Evolutionary conservation across 257 asterid genomes (phyloP).

Genomic region (Solanum dulcamara): DNA sequence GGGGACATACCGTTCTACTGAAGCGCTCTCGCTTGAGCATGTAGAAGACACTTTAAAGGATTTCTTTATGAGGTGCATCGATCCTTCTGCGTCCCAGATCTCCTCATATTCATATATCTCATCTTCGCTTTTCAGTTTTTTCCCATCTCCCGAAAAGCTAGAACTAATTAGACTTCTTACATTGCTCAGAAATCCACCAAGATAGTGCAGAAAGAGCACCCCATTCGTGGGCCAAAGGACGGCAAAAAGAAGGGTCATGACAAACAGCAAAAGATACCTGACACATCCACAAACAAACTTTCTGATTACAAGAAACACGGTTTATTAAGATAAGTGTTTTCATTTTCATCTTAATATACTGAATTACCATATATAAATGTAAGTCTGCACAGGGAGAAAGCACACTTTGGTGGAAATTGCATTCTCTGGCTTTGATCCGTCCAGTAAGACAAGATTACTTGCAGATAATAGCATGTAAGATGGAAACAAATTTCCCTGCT

Average conservation of each 20-base stretch:
- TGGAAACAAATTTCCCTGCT: slow-evolving; percentile 87
- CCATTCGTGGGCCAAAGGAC: slow-evolving; percentile 67
- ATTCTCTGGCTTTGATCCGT: slow-evolving; percentile 23
- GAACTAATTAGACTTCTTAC: slow-evolving; percentile 21
- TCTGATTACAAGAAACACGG: not conserved
- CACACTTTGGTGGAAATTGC: slow-evolving; percentile 51
- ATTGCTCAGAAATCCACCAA: slow-evolving; percentile 25
- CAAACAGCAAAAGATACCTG: slow-evolving; percentile 76
- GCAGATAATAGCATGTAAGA: slow-evolving; percentile 89
- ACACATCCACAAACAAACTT: slow-evolving; percentile 1
- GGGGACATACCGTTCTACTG: slow-evolving; percentile 47
- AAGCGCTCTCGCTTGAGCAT: slow-evolving; percentile 21
- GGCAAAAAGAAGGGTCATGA: slow-evolving; percentile 44
- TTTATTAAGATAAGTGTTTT: not conserved
- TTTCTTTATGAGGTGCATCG: slow-evolving; percentile 90
- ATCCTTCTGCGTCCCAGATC: slow-evolving; percentile 95
- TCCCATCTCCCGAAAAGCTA: slow-evolving; percentile 24
- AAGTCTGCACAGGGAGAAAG: slow-evolving; percentile 79
- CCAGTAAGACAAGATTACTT: slow-evolving; percentile 25
- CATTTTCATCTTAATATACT: not conserved
- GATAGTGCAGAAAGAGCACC: slow-evolving; percentile 23
- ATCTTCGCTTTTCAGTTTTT: slow-evolving; percentile 77
- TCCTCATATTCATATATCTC: slow-evolving; percentile 78
- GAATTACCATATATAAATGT: slow-evolving; percentile 71
- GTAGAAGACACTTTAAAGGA: slow-evolving; percentile 30